These are phyloP conservation scores for Trichoderma polysporum DNA, from an alignment of 2,329 filamentous ascomycete species.

Conservation along the genomic window DNA sequence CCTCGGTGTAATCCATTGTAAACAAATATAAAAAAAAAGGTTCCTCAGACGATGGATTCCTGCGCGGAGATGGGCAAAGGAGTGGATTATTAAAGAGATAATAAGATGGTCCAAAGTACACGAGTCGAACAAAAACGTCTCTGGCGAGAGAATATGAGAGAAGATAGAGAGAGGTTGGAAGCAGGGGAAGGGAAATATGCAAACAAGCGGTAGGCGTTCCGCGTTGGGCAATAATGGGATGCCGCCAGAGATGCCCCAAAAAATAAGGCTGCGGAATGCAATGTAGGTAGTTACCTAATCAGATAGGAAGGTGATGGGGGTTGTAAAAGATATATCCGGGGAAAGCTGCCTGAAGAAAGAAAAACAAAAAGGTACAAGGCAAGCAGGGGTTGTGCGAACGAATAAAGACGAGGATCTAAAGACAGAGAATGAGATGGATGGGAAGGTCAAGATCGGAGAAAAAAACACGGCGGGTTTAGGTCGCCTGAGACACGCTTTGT, in stretches of 20 bases:
- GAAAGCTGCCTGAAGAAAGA: not conserved
- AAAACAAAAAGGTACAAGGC: not conserved
- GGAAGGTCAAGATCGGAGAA: conserved; percentile 11
- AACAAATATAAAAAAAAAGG: conserved; percentile 7
- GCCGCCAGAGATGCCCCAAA: not conserved
- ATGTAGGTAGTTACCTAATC: not conserved
- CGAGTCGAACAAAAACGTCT: not conserved
- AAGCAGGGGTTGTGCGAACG: conserved; percentile 7
- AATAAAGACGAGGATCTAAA: not conserved
- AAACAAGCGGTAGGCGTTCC: conserved; percentile 17
- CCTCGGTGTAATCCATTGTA: conserved; percentile 46
- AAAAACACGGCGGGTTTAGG: not conserved
- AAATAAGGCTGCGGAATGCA: not conserved
- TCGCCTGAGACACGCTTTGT: conserved; percentile 14
- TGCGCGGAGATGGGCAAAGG: not conserved
- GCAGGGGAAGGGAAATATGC: conserved; percentile 3
- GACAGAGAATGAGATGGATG: conserved; percentile 6
- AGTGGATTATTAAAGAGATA: not conserved
- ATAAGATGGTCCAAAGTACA: not conserved
- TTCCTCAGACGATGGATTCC: not conserved
- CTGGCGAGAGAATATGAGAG: not conserved
- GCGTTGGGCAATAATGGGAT: conserved; percentile 16
- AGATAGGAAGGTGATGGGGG: not conserved
- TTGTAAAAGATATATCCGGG: not conserved
- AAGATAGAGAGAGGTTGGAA: not conserved